Evolutionary conservation across 331 rosid genomes (phyloP), one percentile per base, ranked within the genome.

Genomic region (Rosa hybrid): DNA sequence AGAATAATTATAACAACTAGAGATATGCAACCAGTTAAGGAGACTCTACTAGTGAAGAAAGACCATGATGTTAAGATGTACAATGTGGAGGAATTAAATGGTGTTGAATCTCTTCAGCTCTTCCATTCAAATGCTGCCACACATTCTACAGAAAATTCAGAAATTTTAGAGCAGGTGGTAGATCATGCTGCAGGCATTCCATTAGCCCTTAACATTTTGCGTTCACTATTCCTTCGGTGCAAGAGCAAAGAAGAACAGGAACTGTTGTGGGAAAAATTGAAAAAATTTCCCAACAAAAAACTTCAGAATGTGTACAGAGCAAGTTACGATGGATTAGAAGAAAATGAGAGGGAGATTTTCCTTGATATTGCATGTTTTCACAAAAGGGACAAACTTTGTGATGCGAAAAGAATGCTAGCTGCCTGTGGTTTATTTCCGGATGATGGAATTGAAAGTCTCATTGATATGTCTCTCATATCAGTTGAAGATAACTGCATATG

Each of bases 281-380:
- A 41, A 68, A 42, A 21, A 3, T 10, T 21, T 53, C 46, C 68
- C 13, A n/a, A 0, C 5, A 10, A 1, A 13, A 10, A 78, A 17
- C 57, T 78, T 56, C 34, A 54, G 3, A 54, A 42, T 6, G 60
- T 69, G 20, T 57, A 56, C 46, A 25, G 20, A 70, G 7, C 23
- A 34, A 78, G 81, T 70, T 78, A 6, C 1, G 77, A 54, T 23
- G 77, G 12, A 11, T 60, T 78, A 27, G 57, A 27, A 14, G 0
- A 11, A 2, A 23, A 69, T 4, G 82, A 78, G 56, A 68, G n/a
- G 56, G 27, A 70, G 12, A 18, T 56, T 0, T 70, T 78, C 8
- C 76, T 78, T 41, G 77, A 79, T 45, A 27, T 71, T 14, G 77
- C 60, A 1, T 79, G 76, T 45, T 71, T 79, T 9, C 38, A 42